Conservation (phyloP, 1,284 basidiomycete species). For the Austroboletus niveus region DNA sequence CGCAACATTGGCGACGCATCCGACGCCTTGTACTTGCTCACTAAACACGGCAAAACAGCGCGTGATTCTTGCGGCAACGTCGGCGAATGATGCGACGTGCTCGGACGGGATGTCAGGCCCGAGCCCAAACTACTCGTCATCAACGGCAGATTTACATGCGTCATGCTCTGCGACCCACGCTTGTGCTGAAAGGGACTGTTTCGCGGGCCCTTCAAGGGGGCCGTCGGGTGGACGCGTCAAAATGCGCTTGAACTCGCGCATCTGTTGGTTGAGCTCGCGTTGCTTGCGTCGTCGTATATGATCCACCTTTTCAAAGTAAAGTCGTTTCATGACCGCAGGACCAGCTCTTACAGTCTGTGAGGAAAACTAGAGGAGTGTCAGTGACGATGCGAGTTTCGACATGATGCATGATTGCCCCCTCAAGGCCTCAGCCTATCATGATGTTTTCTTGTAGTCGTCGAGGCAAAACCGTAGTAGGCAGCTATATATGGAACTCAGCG, state of each 20-base stretch:
- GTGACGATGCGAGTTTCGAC: conserved; percentile 31
- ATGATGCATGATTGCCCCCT: too few species aligned
- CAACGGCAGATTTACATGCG: conserved; percentile 43
- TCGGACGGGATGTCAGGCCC: conserved; percentile 11
- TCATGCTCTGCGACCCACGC: conserved; percentile 43
- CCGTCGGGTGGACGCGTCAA: conserved; percentile 28
- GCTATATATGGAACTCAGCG: too few species aligned
- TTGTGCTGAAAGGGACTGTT: conserved; percentile 26
- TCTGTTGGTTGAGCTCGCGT: conserved; percentile 52
- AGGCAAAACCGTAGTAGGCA: too few species aligned
- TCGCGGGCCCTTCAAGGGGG: conserved; percentile 29
- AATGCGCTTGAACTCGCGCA: conserved; percentile 54
- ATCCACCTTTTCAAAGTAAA: too few species aligned
- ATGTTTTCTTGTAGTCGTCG: too few species aligned
- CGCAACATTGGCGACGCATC: conserved; percentile 33
- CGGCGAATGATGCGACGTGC: conserved; percentile 25
- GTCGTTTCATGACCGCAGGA: conserved; percentile 35
- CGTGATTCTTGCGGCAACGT: conserved; percentile 40
- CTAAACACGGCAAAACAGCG: conserved; percentile 57
- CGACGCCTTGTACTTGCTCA: conserved; percentile 44
- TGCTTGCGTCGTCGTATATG: too few species aligned
- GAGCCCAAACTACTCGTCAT: conserved; percentile 20
- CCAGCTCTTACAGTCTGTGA: conserved; percentile 52
- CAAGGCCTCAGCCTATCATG: too few species aligned
- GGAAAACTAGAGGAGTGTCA: conserved; percentile 48